Conservation (phyloP, 805 yeast species). For the Lipomyces sp. region DNA sequence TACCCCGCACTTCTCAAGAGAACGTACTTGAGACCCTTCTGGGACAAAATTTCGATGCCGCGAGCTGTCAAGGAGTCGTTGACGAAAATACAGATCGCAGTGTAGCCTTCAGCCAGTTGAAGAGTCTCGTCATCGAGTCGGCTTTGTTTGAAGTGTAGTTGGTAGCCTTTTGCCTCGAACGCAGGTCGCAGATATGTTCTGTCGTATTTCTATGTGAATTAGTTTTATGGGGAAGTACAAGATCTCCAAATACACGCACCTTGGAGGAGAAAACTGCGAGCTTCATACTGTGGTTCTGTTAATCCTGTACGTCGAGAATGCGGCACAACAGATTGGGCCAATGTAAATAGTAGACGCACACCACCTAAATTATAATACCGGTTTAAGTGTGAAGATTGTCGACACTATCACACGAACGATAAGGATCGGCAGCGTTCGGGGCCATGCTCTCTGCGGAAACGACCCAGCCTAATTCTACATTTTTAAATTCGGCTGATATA, state of each 20-base stretch:
- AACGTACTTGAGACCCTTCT: constrained; percentile 35
- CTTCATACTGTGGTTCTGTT: constrained; percentile 13
- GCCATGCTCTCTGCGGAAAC: too few species aligned
- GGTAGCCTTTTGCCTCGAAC: constrained; percentile 25
- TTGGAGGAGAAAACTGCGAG: constrained; percentile 39
- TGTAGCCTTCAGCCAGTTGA: constrained; percentile 35
- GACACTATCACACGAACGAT: too few species aligned
- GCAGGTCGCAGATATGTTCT: constrained; percentile 33
- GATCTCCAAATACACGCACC: constrained; percentile 14
- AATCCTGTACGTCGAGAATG: background rate
- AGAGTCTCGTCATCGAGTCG: constrained; percentile 38
- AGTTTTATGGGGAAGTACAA: background rate
- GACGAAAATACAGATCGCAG: constrained; percentile 40
- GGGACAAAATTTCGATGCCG: constrained; percentile 31
- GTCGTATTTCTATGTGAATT: constrained; percentile 34
- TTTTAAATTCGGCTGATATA: too few species aligned
- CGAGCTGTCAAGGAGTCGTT: constrained; percentile 36
- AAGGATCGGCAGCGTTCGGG: too few species aligned
- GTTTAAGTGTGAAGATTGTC: too few species aligned
- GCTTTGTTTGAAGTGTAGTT: constrained; percentile 23
- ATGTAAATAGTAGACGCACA: too few species aligned
- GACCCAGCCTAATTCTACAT: too few species aligned
- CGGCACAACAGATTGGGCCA: too few species aligned
- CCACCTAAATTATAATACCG: too few species aligned
- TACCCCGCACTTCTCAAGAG: constrained; percentile 42